These are phyloP conservation scores for Endogone sp. DNA, from an alignment of 192 early-diverging fungal genomes.

Conservation along the genomic window DNA sequence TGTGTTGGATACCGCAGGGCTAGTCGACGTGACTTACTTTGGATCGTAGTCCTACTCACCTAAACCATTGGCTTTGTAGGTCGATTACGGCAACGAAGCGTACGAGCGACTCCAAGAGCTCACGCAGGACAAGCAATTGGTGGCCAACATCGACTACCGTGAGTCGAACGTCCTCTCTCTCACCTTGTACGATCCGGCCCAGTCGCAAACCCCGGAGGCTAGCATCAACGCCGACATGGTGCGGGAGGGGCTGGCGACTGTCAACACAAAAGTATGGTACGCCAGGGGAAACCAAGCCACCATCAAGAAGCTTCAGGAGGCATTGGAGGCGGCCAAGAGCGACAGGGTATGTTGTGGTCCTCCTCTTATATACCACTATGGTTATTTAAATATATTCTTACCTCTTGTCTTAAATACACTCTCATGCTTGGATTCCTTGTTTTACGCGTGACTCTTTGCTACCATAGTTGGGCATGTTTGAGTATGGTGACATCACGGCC, in stretches of 20 bases:
- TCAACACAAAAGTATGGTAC: slow-evolving; percentile 45
- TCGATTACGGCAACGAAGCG: slow-evolving; percentile 78
- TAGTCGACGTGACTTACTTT: no score
- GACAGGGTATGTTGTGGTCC: slow-evolving; percentile 45
- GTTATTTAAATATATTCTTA: neutral
- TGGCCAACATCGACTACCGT: slow-evolving; percentile 71
- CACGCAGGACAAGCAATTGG: slow-evolving; percentile 56
- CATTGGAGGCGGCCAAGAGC: slow-evolving; percentile 64
- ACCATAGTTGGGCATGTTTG: slow-evolving; percentile 47
- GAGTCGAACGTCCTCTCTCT: slow-evolving; percentile 51
- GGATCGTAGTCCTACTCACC: neutral
- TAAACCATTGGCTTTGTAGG: slow-evolving; percentile 23
- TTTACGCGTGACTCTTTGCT: neutral
- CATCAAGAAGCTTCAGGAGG: slow-evolving; percentile 59
- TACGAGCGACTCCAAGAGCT: slow-evolving; percentile 67
- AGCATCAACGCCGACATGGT: slow-evolving; percentile 69
- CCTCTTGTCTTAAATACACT: neutral
- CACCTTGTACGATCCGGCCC: slow-evolving; percentile 61
- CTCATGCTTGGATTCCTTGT: slow-evolving; percentile 2
- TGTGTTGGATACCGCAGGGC: no score
- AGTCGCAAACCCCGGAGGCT: slow-evolving; percentile 56
- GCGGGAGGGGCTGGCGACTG: slow-evolving; percentile 56
- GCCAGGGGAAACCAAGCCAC: slow-evolving; percentile 50
- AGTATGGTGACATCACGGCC: slow-evolving; percentile 54
- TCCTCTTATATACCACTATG: neutral